Conservation (phyloP, 148 eudicot genomes). For the Fagopyrum tataricum region DNA sequence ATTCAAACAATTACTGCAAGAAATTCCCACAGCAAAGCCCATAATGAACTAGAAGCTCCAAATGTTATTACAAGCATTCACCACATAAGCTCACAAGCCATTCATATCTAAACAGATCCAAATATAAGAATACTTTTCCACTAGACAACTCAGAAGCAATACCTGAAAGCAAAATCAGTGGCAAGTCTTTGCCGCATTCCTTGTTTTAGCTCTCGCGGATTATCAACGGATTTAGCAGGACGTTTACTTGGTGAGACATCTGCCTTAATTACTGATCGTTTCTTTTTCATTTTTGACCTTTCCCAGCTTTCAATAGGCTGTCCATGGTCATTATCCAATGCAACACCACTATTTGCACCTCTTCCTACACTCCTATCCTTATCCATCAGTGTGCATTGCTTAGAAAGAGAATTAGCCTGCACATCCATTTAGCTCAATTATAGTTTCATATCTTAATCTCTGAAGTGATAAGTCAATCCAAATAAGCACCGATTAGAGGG, state of each 20-base stretch:
- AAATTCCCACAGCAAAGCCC: neutral
- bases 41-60: neutral
- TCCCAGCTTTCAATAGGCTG: constrained; percentile 59
- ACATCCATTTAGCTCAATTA: constrained; percentile 26
- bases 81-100: constrained; percentile 8
- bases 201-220: constrained; percentile 45
- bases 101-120: neutral
- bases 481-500: constrained; percentile 2
- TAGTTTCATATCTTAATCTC: constrained; percentile 9
- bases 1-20: neutral
- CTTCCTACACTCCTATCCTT: constrained; percentile 42
- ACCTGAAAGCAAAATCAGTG: constrained; percentile 45
- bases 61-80: neutral
- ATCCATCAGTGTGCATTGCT: constrained; percentile 38
- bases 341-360: constrained; percentile 28
- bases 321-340: constrained; percentile 40
- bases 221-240: constrained; percentile 35
- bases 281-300: constrained; percentile 61
- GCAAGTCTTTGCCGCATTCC: constrained; percentile 46
- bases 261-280: constrained; percentile 56
- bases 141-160: constrained; percentile 8
- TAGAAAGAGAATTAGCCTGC: constrained; percentile 39
- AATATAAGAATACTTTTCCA: neutral
- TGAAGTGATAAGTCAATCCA: neutral
- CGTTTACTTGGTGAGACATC: constrained; percentile 37